phyloP scores from a whole-genome alignment of 306 rosid species.

The Betula pendula region DNA sequence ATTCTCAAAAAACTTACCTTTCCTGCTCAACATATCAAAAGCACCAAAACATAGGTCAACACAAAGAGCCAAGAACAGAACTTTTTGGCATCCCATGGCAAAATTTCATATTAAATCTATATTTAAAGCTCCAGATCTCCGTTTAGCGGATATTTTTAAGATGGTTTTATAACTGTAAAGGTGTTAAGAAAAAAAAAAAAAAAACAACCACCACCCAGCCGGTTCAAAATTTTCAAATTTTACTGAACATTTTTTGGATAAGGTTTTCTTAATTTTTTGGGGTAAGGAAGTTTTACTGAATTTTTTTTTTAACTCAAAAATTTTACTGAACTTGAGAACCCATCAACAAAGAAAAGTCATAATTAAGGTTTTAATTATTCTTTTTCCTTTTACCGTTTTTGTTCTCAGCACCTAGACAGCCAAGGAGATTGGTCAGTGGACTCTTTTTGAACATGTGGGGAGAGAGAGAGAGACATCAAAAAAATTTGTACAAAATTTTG shows the following conservation, averaged over 20 bases:
- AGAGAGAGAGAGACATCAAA: slow-evolving; percentile 17
- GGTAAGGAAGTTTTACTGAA: not conserved
- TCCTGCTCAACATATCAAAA: slow-evolving; percentile 5
- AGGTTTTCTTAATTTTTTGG: too few species aligned
- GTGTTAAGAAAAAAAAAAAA: too few species aligned
- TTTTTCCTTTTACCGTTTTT: slow-evolving; percentile 1
- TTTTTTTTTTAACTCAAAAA: too few species aligned
- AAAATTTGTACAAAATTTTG: slow-evolving; percentile 34
- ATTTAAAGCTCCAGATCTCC: not conserved
- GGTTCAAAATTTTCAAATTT: not conserved
- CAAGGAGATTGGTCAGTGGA: slow-evolving; percentile 16
- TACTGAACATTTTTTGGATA: not conserved
- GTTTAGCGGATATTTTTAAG: not conserved
- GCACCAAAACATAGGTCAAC: slow-evolving; percentile 8
- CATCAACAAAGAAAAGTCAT: not conserved
- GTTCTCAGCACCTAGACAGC: slow-evolving; percentile 28
- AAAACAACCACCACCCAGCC: not conserved
- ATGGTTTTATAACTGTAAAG: not conserved
- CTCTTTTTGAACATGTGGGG: slow-evolving; percentile 7
- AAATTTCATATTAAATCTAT: not conserved
- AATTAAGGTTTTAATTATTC: not conserved
- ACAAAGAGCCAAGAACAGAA: not conserved
- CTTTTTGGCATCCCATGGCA: not conserved
- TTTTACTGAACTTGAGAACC: not conserved
- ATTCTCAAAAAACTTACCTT: not conserved